Conservation (phyloP, 2,329 filamentous ascomycete genomes). For the Trichoderma simmonsii region DNA sequence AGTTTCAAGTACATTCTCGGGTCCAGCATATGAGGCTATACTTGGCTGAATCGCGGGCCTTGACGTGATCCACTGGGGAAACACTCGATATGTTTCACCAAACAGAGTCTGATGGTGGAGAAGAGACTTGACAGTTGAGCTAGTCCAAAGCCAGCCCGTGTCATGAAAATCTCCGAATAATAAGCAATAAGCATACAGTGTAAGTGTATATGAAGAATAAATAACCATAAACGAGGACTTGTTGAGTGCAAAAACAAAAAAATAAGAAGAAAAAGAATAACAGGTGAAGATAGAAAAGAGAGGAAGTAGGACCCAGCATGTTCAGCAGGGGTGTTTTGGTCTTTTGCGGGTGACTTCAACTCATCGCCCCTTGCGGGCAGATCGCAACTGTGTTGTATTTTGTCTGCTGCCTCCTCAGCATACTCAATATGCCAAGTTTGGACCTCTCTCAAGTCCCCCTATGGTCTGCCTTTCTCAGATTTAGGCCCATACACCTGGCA, state of each 20-base stretch:
- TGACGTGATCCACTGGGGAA: neutral
- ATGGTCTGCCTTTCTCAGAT: neutral
- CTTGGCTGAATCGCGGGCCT: neutral
- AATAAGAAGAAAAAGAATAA: neutral
- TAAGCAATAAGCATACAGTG: neutral
- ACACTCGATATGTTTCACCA: neutral
- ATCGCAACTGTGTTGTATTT: neutral
- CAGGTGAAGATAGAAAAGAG: neutral
- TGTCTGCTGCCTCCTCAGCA: neutral
- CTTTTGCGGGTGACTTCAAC: neutral
- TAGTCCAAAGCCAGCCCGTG: neutral
- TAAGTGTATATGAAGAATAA: neutral
- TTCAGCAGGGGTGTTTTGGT: neutral
- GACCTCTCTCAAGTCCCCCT: neutral
- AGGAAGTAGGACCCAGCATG: neutral
- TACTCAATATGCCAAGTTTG: neutral
- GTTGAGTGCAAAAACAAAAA: neutral
- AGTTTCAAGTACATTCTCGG: neutral
- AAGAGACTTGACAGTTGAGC: neutral
- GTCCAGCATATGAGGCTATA: neutral
- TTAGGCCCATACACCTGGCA: neutral
- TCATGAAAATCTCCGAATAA: neutral
- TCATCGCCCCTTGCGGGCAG: neutral
- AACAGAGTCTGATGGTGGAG: neutral
- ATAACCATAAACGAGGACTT: neutral